Evolutionary conservation across 768 basidiomycete species (phyloP).

Genomic region (Lentinula guzmanii): DNA sequence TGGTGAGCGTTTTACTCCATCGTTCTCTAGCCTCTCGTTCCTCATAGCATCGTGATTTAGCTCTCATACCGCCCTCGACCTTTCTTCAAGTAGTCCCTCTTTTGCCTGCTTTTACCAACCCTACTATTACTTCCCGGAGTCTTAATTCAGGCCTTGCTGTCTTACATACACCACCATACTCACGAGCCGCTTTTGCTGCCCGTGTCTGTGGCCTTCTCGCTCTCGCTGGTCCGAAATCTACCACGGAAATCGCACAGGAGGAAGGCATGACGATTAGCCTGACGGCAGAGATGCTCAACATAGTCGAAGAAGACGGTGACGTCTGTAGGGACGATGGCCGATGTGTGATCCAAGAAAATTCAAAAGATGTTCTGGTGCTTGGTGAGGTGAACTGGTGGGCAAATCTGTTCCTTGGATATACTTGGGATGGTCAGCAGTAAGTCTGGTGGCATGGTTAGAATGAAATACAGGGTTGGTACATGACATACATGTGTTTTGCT

Average conservation of each 20-base stretch:
- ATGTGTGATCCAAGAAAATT: slow-evolving; percentile 21
- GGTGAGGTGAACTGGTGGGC: slow-evolving; percentile 69
- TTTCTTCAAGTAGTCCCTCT: slow-evolving; percentile 72
- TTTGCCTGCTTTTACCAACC: slow-evolving; percentile 58
- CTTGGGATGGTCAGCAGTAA: slow-evolving; percentile 4
- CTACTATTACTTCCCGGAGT: slow-evolving; percentile 58
- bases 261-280: slow-evolving; percentile 73
- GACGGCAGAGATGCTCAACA: slow-evolving; percentile 70
- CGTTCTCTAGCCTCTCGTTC: not conserved
- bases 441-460: not conserved
- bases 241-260: slow-evolving; percentile 62
- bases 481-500: not conserved
- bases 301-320: slow-evolving; percentile 63
- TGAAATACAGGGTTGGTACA: not conserved
- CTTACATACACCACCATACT: slow-evolving; percentile 78
- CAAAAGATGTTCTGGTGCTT: slow-evolving; percentile 32
- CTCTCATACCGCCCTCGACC: slow-evolving; percentile 84
- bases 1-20: slow-evolving; percentile 40
- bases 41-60: slow-evolving; percentile 19
- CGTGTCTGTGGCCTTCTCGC: slow-evolving; percentile 55
- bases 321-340: slow-evolving; percentile 71
- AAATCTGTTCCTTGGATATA: slow-evolving; percentile 43
- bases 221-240: slow-evolving; percentile 42
- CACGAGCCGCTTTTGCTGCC: slow-evolving; percentile 58
- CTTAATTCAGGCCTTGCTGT: slow-evolving; percentile 68